Evolutionary conservation across 345 rosid genomes (phyloP).

Genomic region (Lenwebbia sp.): DNA sequence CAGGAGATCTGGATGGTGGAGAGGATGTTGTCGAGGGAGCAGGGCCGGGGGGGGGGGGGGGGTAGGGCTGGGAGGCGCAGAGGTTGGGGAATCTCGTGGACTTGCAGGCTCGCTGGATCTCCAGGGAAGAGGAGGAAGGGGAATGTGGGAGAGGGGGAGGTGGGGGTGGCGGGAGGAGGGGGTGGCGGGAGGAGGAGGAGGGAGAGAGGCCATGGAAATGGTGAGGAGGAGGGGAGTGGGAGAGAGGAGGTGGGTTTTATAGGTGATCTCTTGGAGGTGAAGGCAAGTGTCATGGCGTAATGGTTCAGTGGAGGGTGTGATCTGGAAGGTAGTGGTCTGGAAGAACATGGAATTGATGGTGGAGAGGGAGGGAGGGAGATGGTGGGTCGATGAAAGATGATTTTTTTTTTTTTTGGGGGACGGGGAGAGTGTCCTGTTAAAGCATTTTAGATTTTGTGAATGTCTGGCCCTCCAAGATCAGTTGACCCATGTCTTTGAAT

Average conservation of each 20-base stretch:
- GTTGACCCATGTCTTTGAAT: background rate
- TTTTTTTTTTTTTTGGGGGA: no score
- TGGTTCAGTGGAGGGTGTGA: background rate
- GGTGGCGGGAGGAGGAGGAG: slow-evolving; percentile 9
- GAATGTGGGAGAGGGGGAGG: background rate
- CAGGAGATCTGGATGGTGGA: slow-evolving; percentile 18
- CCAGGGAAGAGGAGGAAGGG: background rate
- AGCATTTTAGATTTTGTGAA: background rate
- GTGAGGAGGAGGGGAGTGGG: background rate
- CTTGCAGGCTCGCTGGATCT: slow-evolving; percentile 22
- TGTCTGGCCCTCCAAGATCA: background rate
- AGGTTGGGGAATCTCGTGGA: slow-evolving; percentile 25
- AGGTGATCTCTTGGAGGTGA: background rate
- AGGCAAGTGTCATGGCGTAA: background rate
- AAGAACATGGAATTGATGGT: background rate
- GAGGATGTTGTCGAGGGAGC: slow-evolving; percentile 12
- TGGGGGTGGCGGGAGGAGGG: slow-evolving; percentile 9
- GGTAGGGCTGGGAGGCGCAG: slow-evolving; percentile 11
- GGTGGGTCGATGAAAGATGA: no score
- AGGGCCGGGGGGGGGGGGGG: background rate
- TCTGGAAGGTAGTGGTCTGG: background rate
- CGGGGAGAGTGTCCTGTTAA: background rate
- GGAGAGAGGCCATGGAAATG: no score
- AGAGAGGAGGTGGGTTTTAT: background rate
- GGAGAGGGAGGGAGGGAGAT: background rate